Evolutionary conservation across 2,329 filamentous ascomycete genomes (phyloP).

Genomic region (Penicillium thymicola): DNA sequence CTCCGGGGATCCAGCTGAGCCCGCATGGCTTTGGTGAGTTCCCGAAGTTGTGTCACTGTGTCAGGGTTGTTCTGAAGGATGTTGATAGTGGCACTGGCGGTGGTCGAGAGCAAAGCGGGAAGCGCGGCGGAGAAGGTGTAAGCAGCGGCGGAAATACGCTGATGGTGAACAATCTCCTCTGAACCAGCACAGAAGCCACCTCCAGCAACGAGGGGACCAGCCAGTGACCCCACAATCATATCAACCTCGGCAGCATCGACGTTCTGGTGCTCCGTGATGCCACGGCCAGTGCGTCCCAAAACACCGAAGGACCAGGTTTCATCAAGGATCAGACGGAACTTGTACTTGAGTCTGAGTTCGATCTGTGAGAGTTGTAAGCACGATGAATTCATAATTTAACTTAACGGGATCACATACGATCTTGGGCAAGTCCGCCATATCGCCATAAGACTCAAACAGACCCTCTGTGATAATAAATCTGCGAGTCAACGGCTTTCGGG

Average conservation of each 20-base stretch:
- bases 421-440: slow-evolving; percentile 78
- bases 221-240: slow-evolving; percentile 93
- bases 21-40: slow-evolving; percentile 82
- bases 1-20: slow-evolving; percentile 86
- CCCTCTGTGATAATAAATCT: slow-evolving; percentile 96
- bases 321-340: slow-evolving; percentile 95
- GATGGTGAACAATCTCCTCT: slow-evolving; percentile 89
- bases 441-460: slow-evolving; percentile 85
- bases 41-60: slow-evolving; percentile 71
- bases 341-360: slow-evolving; percentile 92
- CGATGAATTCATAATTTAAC: not conserved
- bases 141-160: slow-evolving; percentile 85
- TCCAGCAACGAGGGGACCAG: slow-evolving; percentile 84
- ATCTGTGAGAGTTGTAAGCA: slow-evolving; percentile 51
- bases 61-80: slow-evolving; percentile 85
- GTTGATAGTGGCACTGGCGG: slow-evolving; percentile 83
- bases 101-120: slow-evolving; percentile 91
- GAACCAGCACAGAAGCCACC: slow-evolving; percentile 94
- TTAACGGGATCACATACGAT: slow-evolving; percentile 55
- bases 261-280: slow-evolving; percentile 93
- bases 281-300: slow-evolving; percentile 83
- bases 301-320: slow-evolving; percentile 98
- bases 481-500: slow-evolving; percentile 81
- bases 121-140: slow-evolving; percentile 96
- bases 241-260: slow-evolving; percentile 91